phyloP scores from a whole-genome alignment of 2,329 filamentous ascomycete genomes.

The Trichoderma sp. region DNA sequence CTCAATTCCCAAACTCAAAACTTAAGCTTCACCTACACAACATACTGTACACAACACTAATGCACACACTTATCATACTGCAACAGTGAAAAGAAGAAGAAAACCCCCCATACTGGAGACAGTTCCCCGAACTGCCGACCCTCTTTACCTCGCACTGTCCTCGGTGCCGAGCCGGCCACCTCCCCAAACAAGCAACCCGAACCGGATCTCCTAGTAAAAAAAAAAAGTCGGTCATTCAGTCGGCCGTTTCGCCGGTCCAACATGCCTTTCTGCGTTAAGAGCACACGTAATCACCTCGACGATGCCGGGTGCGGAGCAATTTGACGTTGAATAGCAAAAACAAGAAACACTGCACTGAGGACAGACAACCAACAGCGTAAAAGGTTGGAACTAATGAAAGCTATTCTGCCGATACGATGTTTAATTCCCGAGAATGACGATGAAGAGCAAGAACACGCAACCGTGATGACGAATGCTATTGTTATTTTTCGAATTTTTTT shows the following conservation, averaged over 20 bases:
- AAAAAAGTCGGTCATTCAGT: neutral
- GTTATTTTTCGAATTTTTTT: neutral
- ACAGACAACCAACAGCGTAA: neutral
- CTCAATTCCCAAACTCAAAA: neutral
- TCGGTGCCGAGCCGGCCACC: constrained; percentile 21
- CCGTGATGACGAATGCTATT: neutral
- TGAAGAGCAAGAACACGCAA: neutral
- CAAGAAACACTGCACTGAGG: neutral
- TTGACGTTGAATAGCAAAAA: neutral
- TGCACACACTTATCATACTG: too few relatives aligned
- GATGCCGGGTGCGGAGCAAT: neutral
- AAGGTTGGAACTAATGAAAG: neutral
- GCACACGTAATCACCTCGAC: constrained; percentile 11
- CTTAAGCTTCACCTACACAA: neutral
- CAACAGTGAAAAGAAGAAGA: neutral
- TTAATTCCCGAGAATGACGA: neutral
- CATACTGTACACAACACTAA: too few relatives aligned
- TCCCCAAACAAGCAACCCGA: neutral
- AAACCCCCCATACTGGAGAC: neutral
- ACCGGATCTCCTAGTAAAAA: neutral
- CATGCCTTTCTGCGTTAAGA: constrained; percentile 15
- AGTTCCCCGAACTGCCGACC: neutral
- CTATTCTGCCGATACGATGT: neutral
- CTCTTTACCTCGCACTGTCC: constrained; percentile 19
- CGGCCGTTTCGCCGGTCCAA: neutral